Evolutionary conservation across 2,329 filamentous ascomycete genomes (phyloP).

Genomic region (Exophiala oligosperma): DNA sequence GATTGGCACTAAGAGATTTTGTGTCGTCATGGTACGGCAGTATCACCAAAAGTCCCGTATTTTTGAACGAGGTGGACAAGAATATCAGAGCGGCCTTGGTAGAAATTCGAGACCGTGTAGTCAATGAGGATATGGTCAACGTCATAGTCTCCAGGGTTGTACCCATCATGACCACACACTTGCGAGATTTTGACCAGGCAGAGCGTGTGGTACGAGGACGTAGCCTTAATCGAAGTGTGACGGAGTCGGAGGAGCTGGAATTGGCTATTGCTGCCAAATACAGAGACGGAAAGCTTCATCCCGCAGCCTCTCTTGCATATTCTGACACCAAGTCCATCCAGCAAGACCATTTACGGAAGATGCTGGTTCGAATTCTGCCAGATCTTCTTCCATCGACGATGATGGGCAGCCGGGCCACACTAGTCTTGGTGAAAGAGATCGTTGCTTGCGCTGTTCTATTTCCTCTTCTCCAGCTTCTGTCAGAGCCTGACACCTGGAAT

Average conservation of each 20-base stretch:
- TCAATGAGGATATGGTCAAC: conserved; percentile 79
- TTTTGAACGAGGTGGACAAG: conserved; percentile 83
- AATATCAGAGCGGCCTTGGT: conserved; percentile 71
- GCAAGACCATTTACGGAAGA: conserved; percentile 80
- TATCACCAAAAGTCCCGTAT: conserved; percentile 78
- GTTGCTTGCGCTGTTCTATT: conserved; percentile 88
- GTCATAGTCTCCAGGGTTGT: conserved; percentile 78
- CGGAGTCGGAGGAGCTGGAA: conserved; percentile 94
- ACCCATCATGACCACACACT: conserved; percentile 83
- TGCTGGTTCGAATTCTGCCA: conserved; percentile 72
- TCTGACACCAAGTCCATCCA: conserved; percentile 82
- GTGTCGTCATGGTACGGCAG: conserved; percentile 83
- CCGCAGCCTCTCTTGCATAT: conserved; percentile 78
- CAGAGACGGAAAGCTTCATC: conserved; percentile 81
- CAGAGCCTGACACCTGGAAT: conserved; percentile 97
- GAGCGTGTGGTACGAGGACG: conserved; percentile 83
- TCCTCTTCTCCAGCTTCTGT: conserved; percentile 75
- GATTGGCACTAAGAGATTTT: conserved; percentile 77
- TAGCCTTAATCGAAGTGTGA: conserved; percentile 84
- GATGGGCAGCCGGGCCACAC: conserved; percentile 76
- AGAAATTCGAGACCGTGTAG: conserved; percentile 69
- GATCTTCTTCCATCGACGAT: conserved; percentile 71
- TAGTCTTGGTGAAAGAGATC: conserved; percentile 80
- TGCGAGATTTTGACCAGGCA: conserved; percentile 87
- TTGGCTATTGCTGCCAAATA: conserved; percentile 95